Evolutionary conservation across 805 yeast genomes (phyloP).

Genomic region (Teunomyces funiuensis): DNA sequence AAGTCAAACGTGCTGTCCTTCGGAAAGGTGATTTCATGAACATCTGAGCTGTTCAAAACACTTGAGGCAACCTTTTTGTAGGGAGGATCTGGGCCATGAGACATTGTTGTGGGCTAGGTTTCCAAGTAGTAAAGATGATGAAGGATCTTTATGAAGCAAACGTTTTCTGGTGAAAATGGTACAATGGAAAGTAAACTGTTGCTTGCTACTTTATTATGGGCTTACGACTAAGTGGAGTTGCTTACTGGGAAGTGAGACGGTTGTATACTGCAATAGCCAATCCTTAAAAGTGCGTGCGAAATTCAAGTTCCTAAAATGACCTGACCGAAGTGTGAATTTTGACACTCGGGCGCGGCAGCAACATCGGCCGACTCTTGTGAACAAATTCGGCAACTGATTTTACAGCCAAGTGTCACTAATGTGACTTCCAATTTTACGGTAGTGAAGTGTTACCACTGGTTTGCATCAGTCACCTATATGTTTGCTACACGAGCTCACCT

Average conservation of each 20-base stretch:
- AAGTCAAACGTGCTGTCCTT: constrained; percentile 14
- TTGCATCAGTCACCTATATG: too few species aligned
- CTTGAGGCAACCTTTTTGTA: neutral
- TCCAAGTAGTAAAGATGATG: neutral
- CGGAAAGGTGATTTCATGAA: neutral
- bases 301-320: neutral
- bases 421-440: too few species aligned
- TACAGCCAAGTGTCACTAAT: too few species aligned
- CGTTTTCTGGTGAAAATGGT: too few species aligned
- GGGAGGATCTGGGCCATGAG: constrained; percentile 2
- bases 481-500: too few species aligned
- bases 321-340: constrained; percentile 1
- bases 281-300: constrained; percentile 1
- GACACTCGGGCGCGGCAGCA: neutral
- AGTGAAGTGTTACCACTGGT: too few species aligned
- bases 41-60: neutral
- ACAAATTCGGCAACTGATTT: too few species aligned
- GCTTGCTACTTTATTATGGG: neutral
- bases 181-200: neutral
- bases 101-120: neutral
- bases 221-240: neutral
- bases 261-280: neutral
- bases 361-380: constrained; percentile 2
- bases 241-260: neutral
- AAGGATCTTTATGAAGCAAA: neutral